Conservation (phyloP, 1,284 basidiomycete species). For the Malassezia furfur region DNA sequence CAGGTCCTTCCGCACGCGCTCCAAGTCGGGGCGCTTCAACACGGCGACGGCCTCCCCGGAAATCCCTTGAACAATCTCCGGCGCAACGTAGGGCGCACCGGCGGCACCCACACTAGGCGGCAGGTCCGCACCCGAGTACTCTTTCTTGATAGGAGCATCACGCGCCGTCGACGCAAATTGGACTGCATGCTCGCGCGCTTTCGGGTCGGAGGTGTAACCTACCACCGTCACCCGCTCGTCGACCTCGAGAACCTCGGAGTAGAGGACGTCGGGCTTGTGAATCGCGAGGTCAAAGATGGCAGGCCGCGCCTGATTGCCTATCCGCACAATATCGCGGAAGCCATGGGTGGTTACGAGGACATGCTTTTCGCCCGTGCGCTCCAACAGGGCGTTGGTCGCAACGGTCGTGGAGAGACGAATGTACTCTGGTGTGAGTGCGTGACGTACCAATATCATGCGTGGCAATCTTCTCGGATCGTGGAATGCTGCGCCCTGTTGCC, state of each 20-base stretch:
- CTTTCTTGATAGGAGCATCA: slow-evolving; percentile 21
- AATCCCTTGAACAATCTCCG: slow-evolving; percentile 65
- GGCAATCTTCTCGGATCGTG: slow-evolving; percentile 60
- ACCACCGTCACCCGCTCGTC: slow-evolving; percentile 90
- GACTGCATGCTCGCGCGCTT: slow-evolving; percentile 58
- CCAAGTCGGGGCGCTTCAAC: slow-evolving; percentile 58
- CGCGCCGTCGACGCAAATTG: slow-evolving; percentile 21
- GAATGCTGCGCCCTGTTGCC: slow-evolving; percentile 60
- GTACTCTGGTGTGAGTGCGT: slow-evolving; percentile 57
- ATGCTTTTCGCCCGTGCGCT: slow-evolving; percentile 82
- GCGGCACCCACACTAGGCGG: slow-evolving; percentile 53
- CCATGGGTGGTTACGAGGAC: slow-evolving; percentile 84
- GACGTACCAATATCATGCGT: slow-evolving; percentile 66
- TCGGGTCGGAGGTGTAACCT: slow-evolving; percentile 80
- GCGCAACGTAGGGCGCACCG: slow-evolving; percentile 57
- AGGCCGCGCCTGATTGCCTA: slow-evolving; percentile 85
- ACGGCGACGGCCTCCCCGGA: slow-evolving; percentile 87
- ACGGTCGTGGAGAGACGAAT: slow-evolving; percentile 89
- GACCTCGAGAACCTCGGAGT: slow-evolving; percentile 70
- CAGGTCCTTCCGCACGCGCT: slow-evolving; percentile 54
- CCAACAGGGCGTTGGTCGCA: slow-evolving; percentile 88
- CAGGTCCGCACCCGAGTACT: slow-evolving; percentile 35
- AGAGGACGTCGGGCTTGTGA: slow-evolving; percentile 64
- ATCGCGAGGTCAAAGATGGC: slow-evolving; percentile 54
- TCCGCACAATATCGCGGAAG: slow-evolving; percentile 79